Conservation (phyloP, 768 basidiomycete genomes). For the Mrakia blollopis region DNA sequence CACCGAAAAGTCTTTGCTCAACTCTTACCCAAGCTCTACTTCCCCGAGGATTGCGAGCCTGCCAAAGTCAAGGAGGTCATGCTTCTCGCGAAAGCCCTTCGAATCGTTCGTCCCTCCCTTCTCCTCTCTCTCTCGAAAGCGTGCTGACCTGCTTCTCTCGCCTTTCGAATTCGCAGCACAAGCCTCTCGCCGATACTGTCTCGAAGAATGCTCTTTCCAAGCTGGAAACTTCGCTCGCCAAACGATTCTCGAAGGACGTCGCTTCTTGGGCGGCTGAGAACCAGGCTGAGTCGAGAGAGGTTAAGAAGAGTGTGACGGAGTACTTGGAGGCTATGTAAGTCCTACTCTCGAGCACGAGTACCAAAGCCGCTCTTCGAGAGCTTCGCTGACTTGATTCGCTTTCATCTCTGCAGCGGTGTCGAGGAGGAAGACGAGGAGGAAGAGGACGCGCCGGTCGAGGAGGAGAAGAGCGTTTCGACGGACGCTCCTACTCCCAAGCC, state of each 20-base stretch:
- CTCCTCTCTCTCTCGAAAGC: slow-evolving; percentile 33
- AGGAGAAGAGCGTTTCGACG: not conserved
- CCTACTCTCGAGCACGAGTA: not conserved
- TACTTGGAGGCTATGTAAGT: slow-evolving; percentile 20
- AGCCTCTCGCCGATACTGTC: slow-evolving; percentile 55
- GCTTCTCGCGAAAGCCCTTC: slow-evolving; percentile 15
- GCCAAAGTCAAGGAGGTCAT: slow-evolving; percentile 53
- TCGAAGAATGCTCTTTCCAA: slow-evolving; percentile 65
- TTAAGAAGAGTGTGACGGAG: slow-evolving; percentile 7
- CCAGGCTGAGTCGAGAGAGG: not conserved
- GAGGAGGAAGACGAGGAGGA: slow-evolving; percentile 13
- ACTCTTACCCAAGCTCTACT: slow-evolving; percentile 58
- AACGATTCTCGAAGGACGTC: slow-evolving; percentile 52
- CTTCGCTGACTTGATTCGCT: not conserved
- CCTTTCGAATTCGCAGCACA: slow-evolving; percentile 50
- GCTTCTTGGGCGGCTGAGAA: not conserved
- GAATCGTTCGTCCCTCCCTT: slow-evolving; percentile 44
- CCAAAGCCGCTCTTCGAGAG: not conserved
- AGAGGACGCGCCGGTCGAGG: not conserved
- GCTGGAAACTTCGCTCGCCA: slow-evolving; percentile 62
- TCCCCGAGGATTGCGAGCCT: slow-evolving; percentile 68
- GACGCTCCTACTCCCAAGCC: not conserved
- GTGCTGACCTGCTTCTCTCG: slow-evolving; percentile 22
- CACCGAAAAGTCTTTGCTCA: slow-evolving; percentile 62
- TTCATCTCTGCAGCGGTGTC: not conserved